Conservation (phyloP, 2,329 filamentous ascomycete genomes). For the Coleophoma crateriformis region DNA sequence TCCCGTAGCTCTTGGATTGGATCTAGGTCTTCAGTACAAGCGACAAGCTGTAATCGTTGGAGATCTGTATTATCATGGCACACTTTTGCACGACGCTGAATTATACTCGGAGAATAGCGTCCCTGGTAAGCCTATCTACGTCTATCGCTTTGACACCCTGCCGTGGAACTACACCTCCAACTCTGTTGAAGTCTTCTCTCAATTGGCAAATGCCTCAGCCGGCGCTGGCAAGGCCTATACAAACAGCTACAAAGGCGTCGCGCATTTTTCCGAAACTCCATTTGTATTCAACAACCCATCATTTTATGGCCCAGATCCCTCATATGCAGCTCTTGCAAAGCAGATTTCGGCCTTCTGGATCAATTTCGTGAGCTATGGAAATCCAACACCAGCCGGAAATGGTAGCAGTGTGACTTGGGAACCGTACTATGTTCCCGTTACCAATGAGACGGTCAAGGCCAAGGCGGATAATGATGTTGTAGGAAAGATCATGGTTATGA, state of each 20-base stretch:
- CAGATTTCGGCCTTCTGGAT: background rate
- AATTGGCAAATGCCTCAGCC: background rate
- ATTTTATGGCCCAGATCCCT: background rate
- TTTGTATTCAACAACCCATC: background rate
- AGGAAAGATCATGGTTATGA: background rate
- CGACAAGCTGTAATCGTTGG: background rate
- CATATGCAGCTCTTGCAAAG: background rate
- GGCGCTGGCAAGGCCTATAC: background rate
- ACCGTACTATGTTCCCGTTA: background rate
- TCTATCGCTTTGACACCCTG: background rate
- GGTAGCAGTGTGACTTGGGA: background rate
- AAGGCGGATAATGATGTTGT: background rate
- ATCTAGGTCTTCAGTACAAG: background rate
- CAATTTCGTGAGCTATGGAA: background rate
- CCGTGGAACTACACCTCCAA: background rate
- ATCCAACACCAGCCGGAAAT: background rate
- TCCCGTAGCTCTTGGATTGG: background rate
- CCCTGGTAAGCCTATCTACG: background rate
- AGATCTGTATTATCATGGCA: background rate
- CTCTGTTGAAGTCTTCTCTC: conserved; percentile 1
- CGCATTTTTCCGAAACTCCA: background rate
- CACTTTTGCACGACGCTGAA: background rate
- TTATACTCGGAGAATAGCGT: background rate
- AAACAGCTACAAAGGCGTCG: background rate
- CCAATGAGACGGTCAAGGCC: background rate